Conservation (phyloP, 75 land plant genomes). For the Pinus tabuliformis region DNA sequence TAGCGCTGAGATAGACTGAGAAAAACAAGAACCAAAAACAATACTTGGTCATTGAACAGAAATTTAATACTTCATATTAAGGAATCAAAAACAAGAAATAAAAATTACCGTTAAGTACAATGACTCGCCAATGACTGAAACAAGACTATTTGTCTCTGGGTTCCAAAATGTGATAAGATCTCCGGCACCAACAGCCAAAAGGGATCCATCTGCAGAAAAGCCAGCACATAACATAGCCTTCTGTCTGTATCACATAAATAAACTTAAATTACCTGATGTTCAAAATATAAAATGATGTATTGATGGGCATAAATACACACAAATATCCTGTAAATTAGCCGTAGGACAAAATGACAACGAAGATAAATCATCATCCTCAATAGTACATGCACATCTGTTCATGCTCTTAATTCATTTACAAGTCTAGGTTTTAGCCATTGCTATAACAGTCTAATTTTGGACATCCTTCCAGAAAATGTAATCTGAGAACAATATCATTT, state of each 20-base stretch:
- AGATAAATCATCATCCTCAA: no score
- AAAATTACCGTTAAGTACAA: neutral
- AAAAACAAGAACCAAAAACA: neutral
- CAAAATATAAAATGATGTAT: no score
- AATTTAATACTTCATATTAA: neutral
- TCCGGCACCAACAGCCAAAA: conserved; percentile 88
- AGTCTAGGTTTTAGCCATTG: no score
- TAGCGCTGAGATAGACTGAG: conserved; percentile 53
- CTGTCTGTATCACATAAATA: conserved; percentile 31
- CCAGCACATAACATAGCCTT: conserved; percentile 73
- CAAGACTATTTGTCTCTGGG: conserved; percentile 62
- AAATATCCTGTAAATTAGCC: no score
- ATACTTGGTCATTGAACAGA: neutral
- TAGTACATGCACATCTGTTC: no score
- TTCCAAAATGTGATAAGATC: conserved; percentile 87
- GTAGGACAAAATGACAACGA: no score
- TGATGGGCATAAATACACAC: no score
- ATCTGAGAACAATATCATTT: no score
- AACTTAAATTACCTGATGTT: neutral
- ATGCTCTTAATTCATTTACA: no score
- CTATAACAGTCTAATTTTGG: no score
- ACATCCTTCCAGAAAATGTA: no score
- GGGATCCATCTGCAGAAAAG: conserved; percentile 89
- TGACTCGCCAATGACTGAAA: conserved; percentile 66
- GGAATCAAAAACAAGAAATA: neutral